phyloP scores from a whole-genome alignment of 1,284 basidiomycete species.

The Marasmius sp. region DNA sequence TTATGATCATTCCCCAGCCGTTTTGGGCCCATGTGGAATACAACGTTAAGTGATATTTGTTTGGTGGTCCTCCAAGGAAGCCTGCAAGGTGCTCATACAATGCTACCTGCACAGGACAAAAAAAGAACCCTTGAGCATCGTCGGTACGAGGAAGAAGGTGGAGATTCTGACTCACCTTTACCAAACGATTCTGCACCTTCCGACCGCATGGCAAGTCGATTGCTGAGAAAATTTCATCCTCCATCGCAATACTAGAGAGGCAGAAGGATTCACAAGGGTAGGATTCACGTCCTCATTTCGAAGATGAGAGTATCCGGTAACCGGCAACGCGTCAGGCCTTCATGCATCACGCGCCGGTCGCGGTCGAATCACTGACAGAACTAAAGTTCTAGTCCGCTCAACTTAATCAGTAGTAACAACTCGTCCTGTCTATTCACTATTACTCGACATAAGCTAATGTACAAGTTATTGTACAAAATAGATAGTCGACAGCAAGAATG shows the following conservation, averaged over 20 bases:
- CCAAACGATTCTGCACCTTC: conserved; percentile 17
- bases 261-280: background rate
- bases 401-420: no score
- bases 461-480: background rate
- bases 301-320: background rate
- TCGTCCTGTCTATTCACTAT: no score
- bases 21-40: conserved; percentile 80
- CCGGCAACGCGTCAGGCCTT: no score
- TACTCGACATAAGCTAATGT: background rate
- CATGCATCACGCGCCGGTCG: no score
- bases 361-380: no score
- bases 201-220: conserved; percentile 11
- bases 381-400: no score
- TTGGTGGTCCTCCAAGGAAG: conserved; percentile 74
- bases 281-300: background rate
- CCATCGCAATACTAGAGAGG: no score
- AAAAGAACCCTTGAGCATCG: background rate
- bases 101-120: conserved; percentile 54
- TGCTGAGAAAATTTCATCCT: conserved; percentile 3
- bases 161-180: conserved; percentile 13
- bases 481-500: background rate
- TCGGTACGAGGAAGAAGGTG: no score
- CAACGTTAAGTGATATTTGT: conserved; percentile 58
- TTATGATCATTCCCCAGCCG: conserved; percentile 88
- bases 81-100: conserved; percentile 83